Conservation (phyloP, 2,329 filamentous ascomycete species). For the Eutypella sp. region DNA sequence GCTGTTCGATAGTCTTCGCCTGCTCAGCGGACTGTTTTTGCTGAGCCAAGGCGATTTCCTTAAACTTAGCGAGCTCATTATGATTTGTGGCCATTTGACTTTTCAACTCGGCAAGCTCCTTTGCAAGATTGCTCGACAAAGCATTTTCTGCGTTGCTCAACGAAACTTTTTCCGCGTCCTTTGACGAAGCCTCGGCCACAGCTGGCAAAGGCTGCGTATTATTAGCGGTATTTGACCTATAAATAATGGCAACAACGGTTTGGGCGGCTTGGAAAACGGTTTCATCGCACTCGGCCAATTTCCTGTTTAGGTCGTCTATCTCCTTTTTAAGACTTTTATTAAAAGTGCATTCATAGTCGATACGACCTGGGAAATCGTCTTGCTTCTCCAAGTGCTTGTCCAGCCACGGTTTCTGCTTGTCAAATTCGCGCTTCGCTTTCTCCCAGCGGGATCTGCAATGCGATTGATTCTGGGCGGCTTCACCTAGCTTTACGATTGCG, state of each 20-base stretch:
- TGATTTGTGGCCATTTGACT: conserved; percentile 8
- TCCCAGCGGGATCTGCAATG: conserved; percentile 8
- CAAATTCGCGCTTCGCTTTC: conserved; percentile 3
- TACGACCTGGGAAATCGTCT: conserved; percentile 15
- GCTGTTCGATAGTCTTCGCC: not conserved
- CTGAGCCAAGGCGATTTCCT: conserved; percentile 9
- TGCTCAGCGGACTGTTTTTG: conserved; percentile 11
- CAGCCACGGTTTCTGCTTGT: not conserved
- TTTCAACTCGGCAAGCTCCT: conserved; percentile 15
- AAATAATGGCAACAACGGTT: conserved; percentile 8
- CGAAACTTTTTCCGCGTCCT: too few species aligned
- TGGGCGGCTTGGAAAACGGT: conserved; percentile 13
- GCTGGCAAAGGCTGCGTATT: conserved; percentile 3
- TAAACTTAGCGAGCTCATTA: conserved; percentile 13
- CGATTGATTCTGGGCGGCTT: conserved; percentile 7
- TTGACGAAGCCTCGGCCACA: conserved; percentile 7
- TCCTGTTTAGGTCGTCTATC: conserved; percentile 12
- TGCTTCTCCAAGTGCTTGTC: conserved; percentile 12
- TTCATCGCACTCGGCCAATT: conserved; percentile 10
- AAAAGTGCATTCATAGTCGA: conserved; percentile 15
- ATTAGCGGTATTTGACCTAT: conserved; percentile 1
- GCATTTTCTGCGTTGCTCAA: too few species aligned
- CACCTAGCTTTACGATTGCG: conserved; percentile 7
- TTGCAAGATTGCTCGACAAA: conserved; percentile 15
- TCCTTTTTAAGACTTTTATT: conserved; percentile 8